These are phyloP conservation scores for Bipolaris cookei DNA, from an alignment of 2,329 filamentous ascomycete species.

Conservation along the genomic window DNA sequence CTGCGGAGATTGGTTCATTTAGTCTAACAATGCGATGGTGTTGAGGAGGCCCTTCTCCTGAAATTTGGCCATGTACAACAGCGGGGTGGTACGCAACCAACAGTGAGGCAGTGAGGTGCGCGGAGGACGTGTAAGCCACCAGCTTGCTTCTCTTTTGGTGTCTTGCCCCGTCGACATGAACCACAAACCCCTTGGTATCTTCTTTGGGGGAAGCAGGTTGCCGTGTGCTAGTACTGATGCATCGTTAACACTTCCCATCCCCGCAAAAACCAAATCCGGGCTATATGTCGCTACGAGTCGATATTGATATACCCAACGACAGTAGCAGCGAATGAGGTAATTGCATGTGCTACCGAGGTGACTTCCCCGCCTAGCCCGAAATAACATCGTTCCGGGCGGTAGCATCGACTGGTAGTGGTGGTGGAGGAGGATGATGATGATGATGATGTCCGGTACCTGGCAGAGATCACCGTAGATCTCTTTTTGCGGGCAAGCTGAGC, in stretches of 20 bases:
- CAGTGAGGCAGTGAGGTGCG: not conserved
- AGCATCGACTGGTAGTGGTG: not conserved
- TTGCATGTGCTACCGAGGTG: not conserved
- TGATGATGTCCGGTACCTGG: constrained; percentile 25
- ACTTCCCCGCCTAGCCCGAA: not conserved
- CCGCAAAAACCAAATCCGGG: not conserved
- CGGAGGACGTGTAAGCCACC: not conserved
- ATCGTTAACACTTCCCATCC: not conserved
- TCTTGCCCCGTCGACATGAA: constrained; percentile 1
- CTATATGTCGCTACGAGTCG: not conserved
- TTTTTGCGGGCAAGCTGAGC: constrained; percentile 12
- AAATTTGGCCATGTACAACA: not conserved
- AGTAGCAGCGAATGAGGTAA: not conserved
- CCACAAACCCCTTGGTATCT: not conserved
- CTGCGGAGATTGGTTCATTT: constrained; percentile 12
- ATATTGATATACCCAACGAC: not conserved
- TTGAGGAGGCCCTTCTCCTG: not conserved
- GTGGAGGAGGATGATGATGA: too few species aligned
- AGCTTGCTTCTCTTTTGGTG: not conserved
- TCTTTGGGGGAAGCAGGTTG: not conserved
- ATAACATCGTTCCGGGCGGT: not conserved
- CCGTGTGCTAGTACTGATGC: constrained; percentile 1
- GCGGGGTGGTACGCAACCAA: not conserved
- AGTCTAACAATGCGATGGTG: constrained; percentile 6
- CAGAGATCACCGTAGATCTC: constrained; percentile 26